Percentiles rank a stretch among this genome's conserved stretches.
phyloP scores from a whole-genome alignment of 257 asterid genomes.

The Vinca minor region DNA sequence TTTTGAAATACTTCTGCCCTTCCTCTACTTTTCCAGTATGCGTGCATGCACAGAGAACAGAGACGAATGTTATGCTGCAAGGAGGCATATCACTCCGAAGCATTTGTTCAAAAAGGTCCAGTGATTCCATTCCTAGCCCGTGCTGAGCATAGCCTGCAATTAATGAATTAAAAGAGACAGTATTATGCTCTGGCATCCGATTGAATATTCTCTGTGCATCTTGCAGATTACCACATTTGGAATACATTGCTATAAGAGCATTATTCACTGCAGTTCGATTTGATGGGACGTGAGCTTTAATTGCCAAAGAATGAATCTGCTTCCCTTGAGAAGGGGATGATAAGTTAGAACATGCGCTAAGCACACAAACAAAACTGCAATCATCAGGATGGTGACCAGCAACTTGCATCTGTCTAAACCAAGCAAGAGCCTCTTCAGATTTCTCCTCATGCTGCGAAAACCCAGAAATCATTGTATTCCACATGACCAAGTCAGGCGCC shows the following conservation, averaged over 20 bases:
- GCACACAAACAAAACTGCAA: conserved; percentile 61
- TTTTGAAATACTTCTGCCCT: conserved; percentile 42
- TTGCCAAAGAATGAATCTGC: conserved; percentile 53
- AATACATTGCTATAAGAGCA: conserved; percentile 65
- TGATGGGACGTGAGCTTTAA: conserved; percentile 44
- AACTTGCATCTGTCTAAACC: conserved; percentile 52
- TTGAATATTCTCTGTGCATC: conserved; percentile 55
- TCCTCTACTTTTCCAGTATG: conserved; percentile 68
- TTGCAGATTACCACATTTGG: conserved; percentile 55
- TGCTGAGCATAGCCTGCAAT: conserved; percentile 77
- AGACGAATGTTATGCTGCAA: conserved; percentile 56
- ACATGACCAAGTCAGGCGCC: conserved; percentile 51
- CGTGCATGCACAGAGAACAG: conserved; percentile 68
- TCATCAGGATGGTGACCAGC: conserved; percentile 61
- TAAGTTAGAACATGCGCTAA: conserved; percentile 47
- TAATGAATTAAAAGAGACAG: conserved; percentile 56
- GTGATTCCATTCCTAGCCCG: conserved; percentile 49
- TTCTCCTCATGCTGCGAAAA: conserved; percentile 44
- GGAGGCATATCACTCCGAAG: conserved; percentile 34
- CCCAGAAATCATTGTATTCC: conserved; percentile 81
- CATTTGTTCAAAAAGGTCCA: conserved; percentile 47
- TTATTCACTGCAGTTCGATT: conserved; percentile 50
- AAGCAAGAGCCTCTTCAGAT: conserved; percentile 51
- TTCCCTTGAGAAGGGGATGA: conserved; percentile 62
- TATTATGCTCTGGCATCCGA: conserved; percentile 48